Percentiles rank a stretch among this genome's conserved stretches.
phyloP scores from a whole-genome alignment of 768 basidiomycete species.

The Amylocystis lapponica region DNA sequence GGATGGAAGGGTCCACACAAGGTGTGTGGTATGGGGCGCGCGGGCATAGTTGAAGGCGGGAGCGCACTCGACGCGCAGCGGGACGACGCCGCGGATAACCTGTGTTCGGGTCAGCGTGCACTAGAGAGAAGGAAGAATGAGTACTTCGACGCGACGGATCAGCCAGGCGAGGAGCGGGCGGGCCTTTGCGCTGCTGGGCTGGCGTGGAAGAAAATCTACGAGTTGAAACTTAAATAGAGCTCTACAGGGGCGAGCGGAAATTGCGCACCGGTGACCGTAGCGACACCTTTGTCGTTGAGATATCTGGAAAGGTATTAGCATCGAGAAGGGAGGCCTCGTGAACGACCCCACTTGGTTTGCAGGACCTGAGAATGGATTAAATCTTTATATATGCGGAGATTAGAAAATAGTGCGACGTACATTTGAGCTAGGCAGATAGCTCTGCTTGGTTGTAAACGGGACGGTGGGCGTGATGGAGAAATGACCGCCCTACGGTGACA shows the following conservation, averaged over 20 bases:
- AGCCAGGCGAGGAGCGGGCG: conserved; percentile 81
- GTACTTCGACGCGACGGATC: conserved; percentile 70
- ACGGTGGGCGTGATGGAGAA: conserved; percentile 79
- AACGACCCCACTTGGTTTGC: conserved; percentile 59
- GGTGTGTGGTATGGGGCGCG: conserved; percentile 58
- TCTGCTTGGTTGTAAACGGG: conserved; percentile 72
- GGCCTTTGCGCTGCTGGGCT: conserved; percentile 30
- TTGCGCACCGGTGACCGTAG: conserved; percentile 63
- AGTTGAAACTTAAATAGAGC: conserved; percentile 1
- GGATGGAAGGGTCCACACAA: conserved; percentile 44
- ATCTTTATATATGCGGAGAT: conserved; percentile 1
- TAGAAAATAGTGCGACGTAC: conserved; percentile 32
- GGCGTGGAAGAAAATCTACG: conserved; percentile 77
- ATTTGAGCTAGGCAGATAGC: conserved; percentile 78
- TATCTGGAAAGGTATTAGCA: conserved; percentile 45
- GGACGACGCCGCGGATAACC: conserved; percentile 79
- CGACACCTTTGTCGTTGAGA: conserved; percentile 84
- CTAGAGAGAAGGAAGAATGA: background rate
- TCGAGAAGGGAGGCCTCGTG: background rate
- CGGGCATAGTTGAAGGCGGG: conserved; percentile 97
- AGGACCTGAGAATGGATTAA: conserved; percentile 48
- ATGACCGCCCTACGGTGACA: conserved; percentile 70
- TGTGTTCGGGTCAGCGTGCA: conserved; percentile 19
- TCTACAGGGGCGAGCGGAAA: background rate
- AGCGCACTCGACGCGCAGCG: conserved; percentile 82